A percentile compares a stretch with the other conserved stretches of the same genome.
Conservation (phyloP, 2,329 filamentous ascomycete species). For the Dactylellina sp. region DNA sequence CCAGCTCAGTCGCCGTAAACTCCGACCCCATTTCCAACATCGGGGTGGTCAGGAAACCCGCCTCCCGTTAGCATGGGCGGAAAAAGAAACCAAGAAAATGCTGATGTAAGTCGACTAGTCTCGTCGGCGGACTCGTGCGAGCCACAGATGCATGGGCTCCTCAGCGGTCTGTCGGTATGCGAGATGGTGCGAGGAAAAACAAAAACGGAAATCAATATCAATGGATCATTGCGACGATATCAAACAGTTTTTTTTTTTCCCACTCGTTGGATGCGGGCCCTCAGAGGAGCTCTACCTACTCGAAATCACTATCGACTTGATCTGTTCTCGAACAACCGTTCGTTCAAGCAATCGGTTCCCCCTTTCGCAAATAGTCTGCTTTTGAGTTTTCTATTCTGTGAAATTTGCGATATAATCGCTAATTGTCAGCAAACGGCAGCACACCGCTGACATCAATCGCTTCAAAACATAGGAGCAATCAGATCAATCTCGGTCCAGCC, state of each 20-base stretch:
- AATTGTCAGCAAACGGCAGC: constrained; percentile 51
- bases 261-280: constrained; percentile 11
- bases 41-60: constrained; percentile 50
- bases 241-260: constrained; percentile 27
- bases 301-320: constrained; percentile 1
- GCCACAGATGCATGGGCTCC: constrained; percentile 27
- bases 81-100: constrained; percentile 38
- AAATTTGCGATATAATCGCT: constrained; percentile 50
- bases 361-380: constrained; percentile 15
- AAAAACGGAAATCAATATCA: constrained; percentile 44
- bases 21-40: constrained; percentile 43
- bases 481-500: constrained; percentile 49
- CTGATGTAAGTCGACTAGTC: constrained; percentile 50
- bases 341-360: constrained; percentile 10
- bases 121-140: constrained; percentile 53
- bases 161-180: background rate
- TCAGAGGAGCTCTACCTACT: constrained; percentile 52
- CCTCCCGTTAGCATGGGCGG: constrained; percentile 44
- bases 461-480: constrained; percentile 37
- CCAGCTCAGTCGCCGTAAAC: constrained; percentile 53
- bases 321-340: constrained; percentile 10
- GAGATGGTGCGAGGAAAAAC: constrained; percentile 24
- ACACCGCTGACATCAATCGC: constrained; percentile 49
- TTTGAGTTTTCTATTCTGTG: background rate
- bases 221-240: constrained; percentile 34